These are phyloP conservation scores for Alternaria sp. DNA, from an alignment of 2,329 filamentous ascomycete species.

Conservation along the genomic window DNA sequence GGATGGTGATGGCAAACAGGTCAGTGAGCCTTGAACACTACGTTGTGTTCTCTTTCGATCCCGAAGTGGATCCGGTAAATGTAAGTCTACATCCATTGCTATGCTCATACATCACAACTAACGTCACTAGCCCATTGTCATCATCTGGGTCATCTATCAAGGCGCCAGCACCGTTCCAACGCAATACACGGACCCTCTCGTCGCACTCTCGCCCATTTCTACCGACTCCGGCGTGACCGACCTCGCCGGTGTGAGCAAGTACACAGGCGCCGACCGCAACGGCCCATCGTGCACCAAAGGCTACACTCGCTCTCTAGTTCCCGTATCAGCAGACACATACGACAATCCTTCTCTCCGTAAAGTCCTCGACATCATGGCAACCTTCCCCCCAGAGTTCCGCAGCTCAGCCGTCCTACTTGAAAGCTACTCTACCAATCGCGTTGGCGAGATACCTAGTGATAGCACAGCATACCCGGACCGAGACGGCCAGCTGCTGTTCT, in stretches of 20 bases:
- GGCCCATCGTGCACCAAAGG: slow-evolving; percentile 29
- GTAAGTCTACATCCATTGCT: slow-evolving; percentile 10
- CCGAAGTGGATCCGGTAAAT: slow-evolving; percentile 20
- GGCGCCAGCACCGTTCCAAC: slow-evolving; percentile 22
- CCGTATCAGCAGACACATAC: slow-evolving; percentile 22
- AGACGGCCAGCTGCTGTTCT: slow-evolving; percentile 22
- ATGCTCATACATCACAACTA: background rate
- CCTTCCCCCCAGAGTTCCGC: slow-evolving; percentile 20
- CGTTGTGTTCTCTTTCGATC: slow-evolving; percentile 21
- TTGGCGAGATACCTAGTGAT: slow-evolving; percentile 20
- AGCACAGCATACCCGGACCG: slow-evolving; percentile 34
- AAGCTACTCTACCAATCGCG: slow-evolving; percentile 26
- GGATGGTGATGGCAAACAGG: slow-evolving; percentile 17
- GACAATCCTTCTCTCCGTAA: slow-evolving; percentile 18
- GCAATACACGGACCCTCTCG: slow-evolving; percentile 27
- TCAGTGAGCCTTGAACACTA: slow-evolving; percentile 27
- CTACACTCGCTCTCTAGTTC: slow-evolving; percentile 15
- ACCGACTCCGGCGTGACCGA: slow-evolving; percentile 21
- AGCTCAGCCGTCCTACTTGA: slow-evolving; percentile 28
- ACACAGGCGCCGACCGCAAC: slow-evolving; percentile 13
- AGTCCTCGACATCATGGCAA: slow-evolving; percentile 24
- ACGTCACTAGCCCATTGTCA: slow-evolving; percentile 21
- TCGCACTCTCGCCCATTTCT: slow-evolving; percentile 22
- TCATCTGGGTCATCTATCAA: slow-evolving; percentile 29
- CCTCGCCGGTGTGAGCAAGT: slow-evolving; percentile 26